A percentile compares a stretch with the other conserved stretches of the same genome.
phyloP scores from a whole-genome alignment of 176 grass and related monocot genomes.

The Juncus inflexus region DNA sequence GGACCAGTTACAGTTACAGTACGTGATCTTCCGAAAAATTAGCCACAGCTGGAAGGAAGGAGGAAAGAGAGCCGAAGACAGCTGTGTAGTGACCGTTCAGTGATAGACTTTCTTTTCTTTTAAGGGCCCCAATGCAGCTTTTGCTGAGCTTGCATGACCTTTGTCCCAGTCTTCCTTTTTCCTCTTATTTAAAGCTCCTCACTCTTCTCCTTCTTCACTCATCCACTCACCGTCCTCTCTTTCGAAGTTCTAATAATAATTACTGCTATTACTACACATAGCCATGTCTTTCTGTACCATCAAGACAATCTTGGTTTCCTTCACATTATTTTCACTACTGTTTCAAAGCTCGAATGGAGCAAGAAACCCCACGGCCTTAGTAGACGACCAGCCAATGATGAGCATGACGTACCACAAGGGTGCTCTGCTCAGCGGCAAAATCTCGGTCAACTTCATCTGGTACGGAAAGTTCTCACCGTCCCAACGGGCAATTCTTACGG shows the following conservation, averaged over 20 bases:
- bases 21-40: neutral
- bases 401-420: constrained; percentile 85
- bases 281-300: constrained; percentile 21
- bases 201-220: neutral
- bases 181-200: constrained; percentile 27
- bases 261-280: neutral
- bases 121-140: constrained; percentile 41
- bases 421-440: constrained; percentile 52
- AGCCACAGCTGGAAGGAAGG: constrained; percentile 40
- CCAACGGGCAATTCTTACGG: constrained; percentile 57
- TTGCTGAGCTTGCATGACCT: constrained; percentile 32
- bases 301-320: constrained; percentile 12
- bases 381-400: constrained; percentile 52
- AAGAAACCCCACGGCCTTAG: constrained; percentile 32
- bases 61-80: constrained; percentile 44
- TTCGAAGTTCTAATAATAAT: no score
- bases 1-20: neutral
- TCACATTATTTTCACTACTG: constrained; percentile 22
- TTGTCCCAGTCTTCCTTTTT: constrained; percentile 15
- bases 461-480: constrained; percentile 67
- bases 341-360: constrained; percentile 28
- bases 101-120: constrained; percentile 22
- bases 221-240: neutral
- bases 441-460: constrained; percentile 69
- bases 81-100: constrained; percentile 74